Conservation (phyloP, 2,329 filamentous ascomycete genomes). For the Botryotinia narcissicola region DNA sequence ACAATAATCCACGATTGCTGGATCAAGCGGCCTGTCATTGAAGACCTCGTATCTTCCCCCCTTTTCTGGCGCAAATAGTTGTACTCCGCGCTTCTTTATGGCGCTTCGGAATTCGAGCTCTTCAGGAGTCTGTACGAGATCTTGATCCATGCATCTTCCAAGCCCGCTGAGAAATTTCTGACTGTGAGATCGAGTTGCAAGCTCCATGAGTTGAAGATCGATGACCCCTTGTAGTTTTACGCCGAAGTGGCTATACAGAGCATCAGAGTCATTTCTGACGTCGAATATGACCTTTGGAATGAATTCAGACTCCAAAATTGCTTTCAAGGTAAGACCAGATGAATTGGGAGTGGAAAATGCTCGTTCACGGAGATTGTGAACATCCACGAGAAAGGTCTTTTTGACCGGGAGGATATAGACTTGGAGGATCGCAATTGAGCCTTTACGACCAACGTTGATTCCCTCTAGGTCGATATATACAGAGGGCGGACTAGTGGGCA, state of each 20-base stretch:
- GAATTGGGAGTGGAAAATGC: slow-evolving; percentile 40
- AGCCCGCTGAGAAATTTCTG: slow-evolving; percentile 40
- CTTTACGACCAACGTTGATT: slow-evolving; percentile 42
- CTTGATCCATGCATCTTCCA: slow-evolving; percentile 41
- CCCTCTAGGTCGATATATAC: slow-evolving; percentile 49
- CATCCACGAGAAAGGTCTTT: slow-evolving; percentile 44
- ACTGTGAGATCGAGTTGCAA: slow-evolving; percentile 39
- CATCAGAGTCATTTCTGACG: slow-evolving; percentile 57
- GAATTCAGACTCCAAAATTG: slow-evolving; percentile 45
- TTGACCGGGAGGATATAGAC: slow-evolving; percentile 37
- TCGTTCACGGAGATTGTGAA: slow-evolving; percentile 39
- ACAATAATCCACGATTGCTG: slow-evolving; percentile 46
- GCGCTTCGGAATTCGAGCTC: slow-evolving; percentile 37
- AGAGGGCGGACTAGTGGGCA: slow-evolving; percentile 35
- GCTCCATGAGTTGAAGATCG: slow-evolving; percentile 58
- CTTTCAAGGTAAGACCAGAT: slow-evolving; percentile 37
- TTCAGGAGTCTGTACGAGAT: slow-evolving; percentile 24
- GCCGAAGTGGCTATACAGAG: slow-evolving; percentile 47
- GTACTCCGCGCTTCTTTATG: slow-evolving; percentile 41
- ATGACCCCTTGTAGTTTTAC: slow-evolving; percentile 46
- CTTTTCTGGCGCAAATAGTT: slow-evolving; percentile 43
- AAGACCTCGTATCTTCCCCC: slow-evolving; percentile 50
- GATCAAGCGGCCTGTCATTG: slow-evolving; percentile 44
- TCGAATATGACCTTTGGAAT: slow-evolving; percentile 57
- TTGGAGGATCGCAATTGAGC: slow-evolving; percentile 44